Evolutionary conservation across 345 rosid genomes (phyloP), one percentile per base, ranked within the genome.

Genomic region (Capsella bursapastoris): DNA sequence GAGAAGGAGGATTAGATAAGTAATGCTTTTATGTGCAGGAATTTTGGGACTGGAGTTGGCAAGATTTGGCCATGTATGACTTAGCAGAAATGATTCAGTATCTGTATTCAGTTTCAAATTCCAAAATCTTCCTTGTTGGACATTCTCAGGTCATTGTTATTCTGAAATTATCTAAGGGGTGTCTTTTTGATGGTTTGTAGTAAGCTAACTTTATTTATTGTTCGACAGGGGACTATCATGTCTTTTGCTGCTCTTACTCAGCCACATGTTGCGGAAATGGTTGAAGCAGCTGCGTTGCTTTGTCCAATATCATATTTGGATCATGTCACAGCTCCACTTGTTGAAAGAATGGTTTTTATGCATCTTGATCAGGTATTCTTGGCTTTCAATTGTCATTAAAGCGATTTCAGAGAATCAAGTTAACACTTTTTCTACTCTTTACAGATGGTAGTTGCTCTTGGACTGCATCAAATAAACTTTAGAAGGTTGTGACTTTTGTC

Each of bases 1-100:
- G 43, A 40, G 43, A 10, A 40, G 13, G 43, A 40, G 13, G 13
- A 40, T 43, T 32, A 29, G 44, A 62, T 12, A 28, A 49, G 11
- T 49, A 12, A 40, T 52, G 22, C 9, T 64, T 51, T 44, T 29
- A 25, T 25, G 34, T 66, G 82, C 81, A 91, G 98, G 90, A 90
- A 29, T 94, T 82, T 82, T 94, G 98, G 98, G 92, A 94, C 41
- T 94, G 95, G 95, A 94, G 96, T 80, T 94, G 97, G 97, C 88
- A 94, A 89, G 97, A 94, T 64, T 79, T 91, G 81, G 98, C 98
- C 2, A 62, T 87, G 53, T 81, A 70, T 82, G 98, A 91, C 79
- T 85, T 90, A 29, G 84, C 93, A 44, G 91, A 75, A 85, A 90
- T 90, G 96, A 59, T 94, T 56, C 50, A 34, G 57, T 81, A 84